Evolutionary conservation across 805 yeast species (phyloP).

Genomic region (Candida koratica): DNA sequence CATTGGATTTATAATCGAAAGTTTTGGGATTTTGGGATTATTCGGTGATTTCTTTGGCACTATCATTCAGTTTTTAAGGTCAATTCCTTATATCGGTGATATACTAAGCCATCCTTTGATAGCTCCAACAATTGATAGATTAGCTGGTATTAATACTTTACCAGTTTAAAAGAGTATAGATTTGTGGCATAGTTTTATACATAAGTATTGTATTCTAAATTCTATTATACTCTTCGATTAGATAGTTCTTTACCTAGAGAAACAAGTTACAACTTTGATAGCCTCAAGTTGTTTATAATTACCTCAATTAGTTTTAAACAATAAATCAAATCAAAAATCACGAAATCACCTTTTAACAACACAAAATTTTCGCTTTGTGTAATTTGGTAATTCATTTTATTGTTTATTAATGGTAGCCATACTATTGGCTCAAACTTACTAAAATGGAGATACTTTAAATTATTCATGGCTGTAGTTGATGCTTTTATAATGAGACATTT

Average conservation of each 20-base stretch:
- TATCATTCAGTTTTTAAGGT: slow-evolving; percentile 78
- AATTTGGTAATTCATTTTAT: neutral
- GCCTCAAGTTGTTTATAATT: neutral
- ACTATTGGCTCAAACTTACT: slow-evolving; percentile 3
- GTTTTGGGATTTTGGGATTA: slow-evolving; percentile 82
- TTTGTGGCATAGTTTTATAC: neutral
- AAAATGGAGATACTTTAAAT: slow-evolving; percentile 1
- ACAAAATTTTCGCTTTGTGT: neutral
- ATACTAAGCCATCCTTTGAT: slow-evolving; percentile 72
- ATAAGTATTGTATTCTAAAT: too few species aligned
- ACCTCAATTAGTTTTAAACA: slow-evolving; percentile 1
- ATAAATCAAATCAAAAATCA: neutral
- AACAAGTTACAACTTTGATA: slow-evolving; percentile 1
- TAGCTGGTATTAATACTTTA: slow-evolving; percentile 41
- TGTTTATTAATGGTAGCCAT: slow-evolving; percentile 4
- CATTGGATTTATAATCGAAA: slow-evolving; percentile 79
- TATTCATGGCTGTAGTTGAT: neutral
- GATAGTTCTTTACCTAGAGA: neutral
- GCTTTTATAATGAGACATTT: neutral
- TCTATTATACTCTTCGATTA: neutral
- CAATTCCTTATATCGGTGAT: slow-evolving; percentile 86
- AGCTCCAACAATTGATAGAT: slow-evolving; percentile 60
- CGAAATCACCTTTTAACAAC: neutral
- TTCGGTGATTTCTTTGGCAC: slow-evolving; percentile 95
- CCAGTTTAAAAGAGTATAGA: slow-evolving; percentile 26